A percentile compares a stretch with the other conserved stretches of the same genome.
Evolutionary conservation across 208 protist species (phyloP).

Genomic region (Acanthamoeba castellanii): DNA sequence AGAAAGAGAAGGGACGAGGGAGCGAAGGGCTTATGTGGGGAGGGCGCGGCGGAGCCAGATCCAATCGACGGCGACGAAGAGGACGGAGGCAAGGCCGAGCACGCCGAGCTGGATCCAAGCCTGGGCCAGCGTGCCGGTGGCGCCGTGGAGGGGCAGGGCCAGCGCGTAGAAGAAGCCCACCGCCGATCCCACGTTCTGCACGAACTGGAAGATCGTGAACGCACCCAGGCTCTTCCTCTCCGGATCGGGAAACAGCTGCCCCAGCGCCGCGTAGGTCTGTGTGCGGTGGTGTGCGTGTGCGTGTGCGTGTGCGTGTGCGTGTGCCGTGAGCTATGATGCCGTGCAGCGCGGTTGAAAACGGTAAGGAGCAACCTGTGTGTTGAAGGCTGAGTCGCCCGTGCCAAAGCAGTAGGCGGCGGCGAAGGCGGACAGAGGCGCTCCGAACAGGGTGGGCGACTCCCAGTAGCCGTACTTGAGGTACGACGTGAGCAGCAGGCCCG

Average conservation of each 20-base stretch:
- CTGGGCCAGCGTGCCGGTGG: constrained; percentile 28
- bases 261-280: constrained; percentile 64
- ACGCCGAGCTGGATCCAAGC: background rate
- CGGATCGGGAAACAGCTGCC: constrained; percentile 50
- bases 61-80: background rate
- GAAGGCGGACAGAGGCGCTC: background rate
- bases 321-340: background rate
- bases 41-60: background rate
- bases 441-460: background rate
- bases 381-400: constrained; percentile 65
- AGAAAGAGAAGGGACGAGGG: no score
- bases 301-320: background rate
- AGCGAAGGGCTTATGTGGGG: no score
- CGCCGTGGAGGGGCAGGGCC: constrained; percentile 65
- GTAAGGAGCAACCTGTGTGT: constrained; percentile 50
- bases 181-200: constrained; percentile 72
- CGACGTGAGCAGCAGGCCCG: background rate
- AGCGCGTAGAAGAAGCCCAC: constrained; percentile 71
- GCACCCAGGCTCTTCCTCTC: constrained; percentile 35
- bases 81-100: constrained; percentile 14
- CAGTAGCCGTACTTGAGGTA: constrained; percentile 19
- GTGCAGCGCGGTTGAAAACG: background rate
- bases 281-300: no score
- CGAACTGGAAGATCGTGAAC: constrained; percentile 74
- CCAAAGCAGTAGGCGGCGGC: constrained; percentile 61